These are phyloP conservation scores for Solanum peruvianum DNA, from an alignment of 257 asterid genomes.

Conservation along the genomic window DNA sequence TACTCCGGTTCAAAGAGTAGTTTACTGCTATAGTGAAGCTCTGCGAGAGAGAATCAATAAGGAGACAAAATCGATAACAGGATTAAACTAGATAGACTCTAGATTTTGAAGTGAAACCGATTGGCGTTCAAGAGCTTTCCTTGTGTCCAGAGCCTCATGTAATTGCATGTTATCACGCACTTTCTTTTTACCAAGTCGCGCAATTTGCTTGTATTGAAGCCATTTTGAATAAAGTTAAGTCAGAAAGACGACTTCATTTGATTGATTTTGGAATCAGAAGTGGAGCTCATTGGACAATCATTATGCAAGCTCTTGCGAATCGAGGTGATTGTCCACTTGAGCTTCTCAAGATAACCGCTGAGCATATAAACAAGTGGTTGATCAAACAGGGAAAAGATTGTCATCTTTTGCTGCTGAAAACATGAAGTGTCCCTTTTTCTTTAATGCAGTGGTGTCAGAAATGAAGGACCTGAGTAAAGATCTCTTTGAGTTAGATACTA, in stretches of 20 bases:
- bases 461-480: slow-evolving; percentile 10
- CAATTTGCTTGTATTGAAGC: slow-evolving; percentile 25
- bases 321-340: slow-evolving; percentile 1
- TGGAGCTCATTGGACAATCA: slow-evolving; percentile 26
- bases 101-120: not conserved
- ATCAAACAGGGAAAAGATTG: slow-evolving; percentile 19
- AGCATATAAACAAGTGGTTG: slow-evolving; percentile 5
- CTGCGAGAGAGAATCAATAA: slow-evolving; percentile 14
- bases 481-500: slow-evolving; percentile 11
- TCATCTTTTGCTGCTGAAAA: slow-evolving; percentile 15
- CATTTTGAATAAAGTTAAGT: slow-evolving; percentile 17
- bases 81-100: not conserved
- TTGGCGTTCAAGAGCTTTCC: slow-evolving; percentile 2
- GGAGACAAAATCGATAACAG: slow-evolving; percentile 1
- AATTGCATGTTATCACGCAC: not conserved
- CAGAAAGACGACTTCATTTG: slow-evolving; percentile 25
- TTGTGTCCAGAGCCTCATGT: not conserved
- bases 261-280: slow-evolving; percentile 21
- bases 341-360: slow-evolving; percentile 11
- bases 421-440: slow-evolving; percentile 11
- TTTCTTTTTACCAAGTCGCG: slow-evolving; percentile 15
- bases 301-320: slow-evolving; percentile 27
- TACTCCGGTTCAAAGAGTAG: slow-evolving; percentile 16
- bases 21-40: slow-evolving; percentile 14
- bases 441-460: slow-evolving; percentile 9